Evolutionary conservation across 163 green algal species (phyloP).

Genomic region (Chlorella variabilis): DNA sequence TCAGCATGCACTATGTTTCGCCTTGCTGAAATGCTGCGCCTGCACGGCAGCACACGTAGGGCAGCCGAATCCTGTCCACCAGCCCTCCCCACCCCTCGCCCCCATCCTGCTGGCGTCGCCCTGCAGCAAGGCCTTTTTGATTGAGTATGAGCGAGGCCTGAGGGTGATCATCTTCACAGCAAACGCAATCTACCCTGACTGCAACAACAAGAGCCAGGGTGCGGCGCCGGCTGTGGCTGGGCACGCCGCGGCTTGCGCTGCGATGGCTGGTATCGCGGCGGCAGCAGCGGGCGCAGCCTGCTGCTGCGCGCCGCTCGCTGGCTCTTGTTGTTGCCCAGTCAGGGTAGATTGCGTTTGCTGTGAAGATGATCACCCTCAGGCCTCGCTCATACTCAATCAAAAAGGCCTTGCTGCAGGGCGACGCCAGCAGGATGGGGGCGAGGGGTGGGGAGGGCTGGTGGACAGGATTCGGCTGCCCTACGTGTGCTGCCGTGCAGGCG

Average conservation of each 20-base stretch:
- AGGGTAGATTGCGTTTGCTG: conserved; percentile 82
- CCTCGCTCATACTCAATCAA: conserved; percentile 65
- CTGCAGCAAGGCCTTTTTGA: conserved; percentile 59
- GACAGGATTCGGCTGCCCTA: no score
- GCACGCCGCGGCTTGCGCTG: background rate
- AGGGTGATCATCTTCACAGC: conserved; percentile 85
- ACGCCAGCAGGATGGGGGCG: background rate
- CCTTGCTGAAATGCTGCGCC: no score
- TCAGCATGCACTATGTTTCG: no score
- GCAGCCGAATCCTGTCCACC: no score
- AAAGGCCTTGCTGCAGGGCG: conserved; percentile 51
- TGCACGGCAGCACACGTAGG: no score
- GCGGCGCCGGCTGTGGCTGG: background rate
- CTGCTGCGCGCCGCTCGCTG: conserved; percentile 46
- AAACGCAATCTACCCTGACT: conserved; percentile 85
- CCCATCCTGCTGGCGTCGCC: background rate
- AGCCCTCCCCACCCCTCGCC: no score
- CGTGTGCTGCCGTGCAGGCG: no score
- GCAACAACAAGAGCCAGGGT: conserved; percentile 83
- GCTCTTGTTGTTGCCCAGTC: conserved; percentile 86
- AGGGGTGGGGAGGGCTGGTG: no score
- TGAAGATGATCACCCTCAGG: conserved; percentile 81
- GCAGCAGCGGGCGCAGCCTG: background rate
- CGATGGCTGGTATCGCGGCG: no score
- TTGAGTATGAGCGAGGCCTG: conserved; percentile 66